phyloP scores from a whole-genome alignment of 352 stramenopile genomes.

The Pythium biforme region DNA sequence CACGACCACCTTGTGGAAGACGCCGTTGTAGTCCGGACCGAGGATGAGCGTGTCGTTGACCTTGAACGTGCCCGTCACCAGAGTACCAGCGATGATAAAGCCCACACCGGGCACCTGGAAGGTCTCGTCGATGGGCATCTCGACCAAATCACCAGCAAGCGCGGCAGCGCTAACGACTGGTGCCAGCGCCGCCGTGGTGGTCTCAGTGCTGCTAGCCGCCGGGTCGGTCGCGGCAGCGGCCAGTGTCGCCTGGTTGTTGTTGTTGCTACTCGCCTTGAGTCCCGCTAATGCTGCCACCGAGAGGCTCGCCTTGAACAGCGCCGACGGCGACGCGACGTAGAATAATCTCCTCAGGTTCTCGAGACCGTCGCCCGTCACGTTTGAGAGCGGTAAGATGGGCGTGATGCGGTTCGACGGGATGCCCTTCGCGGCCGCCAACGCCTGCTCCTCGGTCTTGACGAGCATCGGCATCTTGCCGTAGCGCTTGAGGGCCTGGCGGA shows the following conservation, averaged over 20 bases:
- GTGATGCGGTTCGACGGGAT: slow-evolving; percentile 92
- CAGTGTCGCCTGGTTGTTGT: slow-evolving; percentile 35
- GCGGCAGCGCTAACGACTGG: background rate
- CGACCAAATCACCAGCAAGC: slow-evolving; percentile 39
- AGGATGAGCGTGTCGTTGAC: slow-evolving; percentile 88
- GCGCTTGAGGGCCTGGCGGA: slow-evolving; percentile 84
- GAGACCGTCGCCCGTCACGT: slow-evolving; percentile 95
- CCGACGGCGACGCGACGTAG: slow-evolving; percentile 60
- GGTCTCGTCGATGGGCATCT: slow-evolving; percentile 88
- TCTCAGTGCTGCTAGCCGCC: background rate
- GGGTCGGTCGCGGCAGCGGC: background rate
- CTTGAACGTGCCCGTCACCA: slow-evolving; percentile 90
- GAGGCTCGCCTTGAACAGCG: slow-evolving; percentile 73
- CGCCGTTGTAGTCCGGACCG: slow-evolving; percentile 87
- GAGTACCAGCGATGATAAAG: slow-evolving; percentile 92
- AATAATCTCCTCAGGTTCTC: slow-evolving; percentile 75
- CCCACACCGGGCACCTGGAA: slow-evolving; percentile 93
- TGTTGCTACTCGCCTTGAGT: slow-evolving; percentile 57
- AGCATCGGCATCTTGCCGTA: slow-evolving; percentile 94
- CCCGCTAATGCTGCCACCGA: slow-evolving; percentile 55
- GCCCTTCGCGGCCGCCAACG: slow-evolving; percentile 83
- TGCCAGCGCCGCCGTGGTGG: background rate
- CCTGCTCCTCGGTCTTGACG: slow-evolving; percentile 87
- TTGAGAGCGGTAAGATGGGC: slow-evolving; percentile 97
- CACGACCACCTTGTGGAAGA: slow-evolving; percentile 85